Base-by-base conservation (phyloP, 208 protist species). In the Angomonas deanei region DNA sequence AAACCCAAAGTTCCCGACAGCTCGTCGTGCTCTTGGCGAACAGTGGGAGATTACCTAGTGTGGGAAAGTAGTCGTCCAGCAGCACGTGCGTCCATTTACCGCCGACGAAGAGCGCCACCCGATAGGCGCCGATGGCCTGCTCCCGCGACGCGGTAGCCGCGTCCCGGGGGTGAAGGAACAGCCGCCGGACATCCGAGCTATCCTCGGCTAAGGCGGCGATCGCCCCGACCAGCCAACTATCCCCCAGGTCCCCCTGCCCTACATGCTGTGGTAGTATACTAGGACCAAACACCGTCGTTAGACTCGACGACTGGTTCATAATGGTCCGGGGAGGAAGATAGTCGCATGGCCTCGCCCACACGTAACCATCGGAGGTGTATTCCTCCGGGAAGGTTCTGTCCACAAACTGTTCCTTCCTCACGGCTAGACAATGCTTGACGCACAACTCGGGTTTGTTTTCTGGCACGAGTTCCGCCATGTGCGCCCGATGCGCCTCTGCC, bases 11-110 rank as follows among this genome's bases (percentile, higher is more conserved):
- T 72, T 91, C 81, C 55, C 76, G 67, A 36, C 66, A 61, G 53
- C 87, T 81, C 52, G 69, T 69, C 15, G 50, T 28, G 34, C 75
- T 76, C 42, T 82, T 75, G 21, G 68, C 71, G 61, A 67, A 91
- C 34, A 63, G 64, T 2, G 70, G 67, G 52, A 66, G 72, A 39
- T 62, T 61, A 32, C 62, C 70, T 11, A 60, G 33, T 1, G 71
- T 57, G n/a, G 83, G 83, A 24, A 91, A 56, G 64, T 77, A 87
- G 67, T 89, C 75, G 55, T 93, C 84, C n/a, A 93, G 79, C 47
- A 86, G 55, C 26, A 93, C 72, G 49, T 60, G 80, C 19, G 34
- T 56, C 87, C 84, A 91, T 82, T 80, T 85, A 15, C 87, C 87
- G 58, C 69, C 70, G 26, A 84, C 66, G 61, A 79, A 88, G 28